Base-by-base conservation (phyloP, 2,329 filamentous ascomycete genomes). In the Arthrobotrys musiformis region DNA sequence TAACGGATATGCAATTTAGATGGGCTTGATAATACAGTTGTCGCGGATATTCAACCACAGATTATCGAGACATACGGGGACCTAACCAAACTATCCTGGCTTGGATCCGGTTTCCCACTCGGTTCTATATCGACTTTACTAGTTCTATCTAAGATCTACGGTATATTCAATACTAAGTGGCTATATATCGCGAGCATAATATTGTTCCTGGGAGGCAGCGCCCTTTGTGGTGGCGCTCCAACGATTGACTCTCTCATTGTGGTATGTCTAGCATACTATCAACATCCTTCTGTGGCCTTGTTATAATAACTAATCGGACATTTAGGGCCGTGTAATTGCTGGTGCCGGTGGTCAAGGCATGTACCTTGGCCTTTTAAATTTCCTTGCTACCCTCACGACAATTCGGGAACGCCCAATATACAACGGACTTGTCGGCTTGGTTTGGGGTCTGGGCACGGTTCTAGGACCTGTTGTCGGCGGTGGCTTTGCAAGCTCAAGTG, bases 381-480 rank as follows among this genome's bases (percentile, higher is more conserved):
- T 80, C 33, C 54, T 84, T 15, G 73, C 81, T 0, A 64, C 79
- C 22, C 78, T 81, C 42, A 85, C 84, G 1, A 81, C 76, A 0
- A 74, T 73, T 1, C 66, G 78, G 4, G 83, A 85, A 60, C 82
- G 83, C 0, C 78, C 81, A 0, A 46, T 81, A 0, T 85, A 84
- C 69, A 81, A 72, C 83, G n/a, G 79, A 64, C 11, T 77, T 80
- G 1, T 79, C 30, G 72, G 66, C 6, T 19, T 79, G n/a, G 63
- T 73, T 19, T 80, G 85, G 84, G 85, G 86, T 42, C 56, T 86
- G 2, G 86, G 86, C 2, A 84, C 83, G 3, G 83, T 86, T 3
- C 80, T 87, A 1, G 86, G 86, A 0, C 86, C 86, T 0, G 82
- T 87, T 26, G 81, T 87, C 11, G 86, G 86, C 15, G 86, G 86